Evolutionary conservation across 768 basidiomycete species (phyloP).

Genomic region (Ramaria rubella): DNA sequence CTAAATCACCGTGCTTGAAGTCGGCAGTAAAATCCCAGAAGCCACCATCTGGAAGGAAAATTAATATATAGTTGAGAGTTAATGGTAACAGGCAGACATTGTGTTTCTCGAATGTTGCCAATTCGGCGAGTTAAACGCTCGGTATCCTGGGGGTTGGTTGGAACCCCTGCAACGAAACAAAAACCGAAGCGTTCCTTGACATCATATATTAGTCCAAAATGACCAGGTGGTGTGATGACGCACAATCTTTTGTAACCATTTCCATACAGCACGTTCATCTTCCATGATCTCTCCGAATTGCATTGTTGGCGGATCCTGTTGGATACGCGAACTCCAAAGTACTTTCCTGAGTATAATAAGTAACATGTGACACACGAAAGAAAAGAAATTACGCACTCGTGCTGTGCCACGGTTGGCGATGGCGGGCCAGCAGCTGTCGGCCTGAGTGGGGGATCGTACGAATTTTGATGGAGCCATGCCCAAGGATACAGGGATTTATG

Average conservation of each 20-base stretch:
- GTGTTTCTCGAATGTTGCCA: constrained; percentile 84
- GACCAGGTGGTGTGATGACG: constrained; percentile 23
- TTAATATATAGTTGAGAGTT: not conserved
- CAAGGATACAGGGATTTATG: constrained; percentile 87
- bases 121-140: constrained; percentile 72
- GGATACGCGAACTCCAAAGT: constrained; percentile 77
- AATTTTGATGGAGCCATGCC: constrained; percentile 71
- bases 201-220: not conserved
- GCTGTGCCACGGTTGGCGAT: constrained; percentile 12
- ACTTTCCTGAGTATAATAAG: constrained; percentile 44
- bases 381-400: constrained; percentile 38
- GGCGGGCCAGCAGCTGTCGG: constrained; percentile 12
- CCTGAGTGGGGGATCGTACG: constrained; percentile 68
- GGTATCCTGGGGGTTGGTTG: constrained; percentile 75
- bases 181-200: constrained; percentile 83
- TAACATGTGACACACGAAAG: not conserved
- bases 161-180: constrained; percentile 78
- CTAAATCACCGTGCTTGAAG: constrained; percentile 85
- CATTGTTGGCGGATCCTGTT: constrained; percentile 66
- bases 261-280: constrained; percentile 59
- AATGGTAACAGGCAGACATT: constrained; percentile 35
- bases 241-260: constrained; percentile 78
- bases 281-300: constrained; percentile 69
- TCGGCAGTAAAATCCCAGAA: constrained; percentile 98
- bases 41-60: constrained; percentile 52